These are phyloP conservation scores for Scleromitrula shiraiana DNA, from an alignment of 2,329 filamentous ascomycete species.

Conservation along the genomic window DNA sequence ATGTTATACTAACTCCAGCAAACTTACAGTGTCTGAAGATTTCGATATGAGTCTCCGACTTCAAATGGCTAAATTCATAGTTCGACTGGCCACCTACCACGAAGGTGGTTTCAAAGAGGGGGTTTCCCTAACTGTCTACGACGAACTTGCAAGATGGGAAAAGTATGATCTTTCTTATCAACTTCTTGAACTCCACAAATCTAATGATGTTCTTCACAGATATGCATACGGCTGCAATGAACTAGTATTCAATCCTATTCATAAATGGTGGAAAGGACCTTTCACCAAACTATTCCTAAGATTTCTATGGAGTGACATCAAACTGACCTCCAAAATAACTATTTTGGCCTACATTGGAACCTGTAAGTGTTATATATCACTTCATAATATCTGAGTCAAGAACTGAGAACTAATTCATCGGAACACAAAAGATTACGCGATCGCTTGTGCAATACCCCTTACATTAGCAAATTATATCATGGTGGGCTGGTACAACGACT, in stretches of 20 bases:
- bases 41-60: slow-evolving; percentile 69
- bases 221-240: slow-evolving; percentile 67
- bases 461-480: slow-evolving; percentile 64
- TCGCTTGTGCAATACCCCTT: slow-evolving; percentile 59
- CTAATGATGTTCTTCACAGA: background rate
- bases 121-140: slow-evolving; percentile 65
- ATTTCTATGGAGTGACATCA: slow-evolving; percentile 54
- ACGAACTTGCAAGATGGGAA: slow-evolving; percentile 64
- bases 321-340: slow-evolving; percentile 59
- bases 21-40: slow-evolving; percentile 58
- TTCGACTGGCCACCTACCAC: slow-evolving; percentile 62
- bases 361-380: slow-evolving; percentile 9
- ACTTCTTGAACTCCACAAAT: background rate
- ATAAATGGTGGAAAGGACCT: slow-evolving; percentile 54
- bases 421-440: slow-evolving; percentile 45
- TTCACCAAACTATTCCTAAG: slow-evolving; percentile 56
- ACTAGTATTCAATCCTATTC: slow-evolving; percentile 60
- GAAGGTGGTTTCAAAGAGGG: slow-evolving; percentile 65
- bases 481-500: slow-evolving; percentile 62
- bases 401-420: background rate
- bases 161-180: slow-evolving; percentile 35
- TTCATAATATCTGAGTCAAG: too few relatives aligned
- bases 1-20: background rate
- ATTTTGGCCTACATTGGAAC: slow-evolving; percentile 61
- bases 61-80: slow-evolving; percentile 58